These are phyloP conservation scores for Gossypium thurberi DNA, from an alignment of 345 rosid genomes.

Conservation along the genomic window DNA sequence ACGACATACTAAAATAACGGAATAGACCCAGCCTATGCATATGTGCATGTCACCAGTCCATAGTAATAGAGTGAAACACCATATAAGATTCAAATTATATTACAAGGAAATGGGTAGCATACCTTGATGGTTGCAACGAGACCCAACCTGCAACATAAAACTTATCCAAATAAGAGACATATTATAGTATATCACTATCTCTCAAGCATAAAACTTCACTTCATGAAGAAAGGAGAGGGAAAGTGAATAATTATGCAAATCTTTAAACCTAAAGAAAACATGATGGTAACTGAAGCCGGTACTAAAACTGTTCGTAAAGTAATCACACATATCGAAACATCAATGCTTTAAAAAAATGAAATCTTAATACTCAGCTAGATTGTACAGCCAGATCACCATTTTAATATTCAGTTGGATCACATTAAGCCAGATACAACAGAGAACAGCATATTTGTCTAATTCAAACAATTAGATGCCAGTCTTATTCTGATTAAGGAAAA, in stretches of 20 bases:
- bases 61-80: not conserved
- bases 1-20: not conserved
- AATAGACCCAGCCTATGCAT: not conserved
- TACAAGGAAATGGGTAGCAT: slow-evolving; percentile 11
- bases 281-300: not conserved
- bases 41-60: not conserved
- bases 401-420: not conserved
- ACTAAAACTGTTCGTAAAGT: not conserved
- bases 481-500: not conserved
- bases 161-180: slow-evolving; percentile 12
- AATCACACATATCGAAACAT: not conserved
- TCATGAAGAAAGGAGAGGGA: not conserved
- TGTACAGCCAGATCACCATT: not conserved
- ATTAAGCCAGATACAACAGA: not conserved
- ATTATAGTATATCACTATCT: not conserved
- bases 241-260: not conserved
- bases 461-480: not conserved
- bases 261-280: not conserved
- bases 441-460: not conserved
- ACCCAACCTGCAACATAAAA: slow-evolving; percentile 68
- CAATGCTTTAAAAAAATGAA: not conserved
- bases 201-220: not conserved
- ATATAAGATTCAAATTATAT: not conserved
- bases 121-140: slow-evolving; percentile 99
- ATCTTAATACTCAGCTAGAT: not conserved